Conservation (phyloP, 345 rosid species). For the Excoecaria agallocha region DNA sequence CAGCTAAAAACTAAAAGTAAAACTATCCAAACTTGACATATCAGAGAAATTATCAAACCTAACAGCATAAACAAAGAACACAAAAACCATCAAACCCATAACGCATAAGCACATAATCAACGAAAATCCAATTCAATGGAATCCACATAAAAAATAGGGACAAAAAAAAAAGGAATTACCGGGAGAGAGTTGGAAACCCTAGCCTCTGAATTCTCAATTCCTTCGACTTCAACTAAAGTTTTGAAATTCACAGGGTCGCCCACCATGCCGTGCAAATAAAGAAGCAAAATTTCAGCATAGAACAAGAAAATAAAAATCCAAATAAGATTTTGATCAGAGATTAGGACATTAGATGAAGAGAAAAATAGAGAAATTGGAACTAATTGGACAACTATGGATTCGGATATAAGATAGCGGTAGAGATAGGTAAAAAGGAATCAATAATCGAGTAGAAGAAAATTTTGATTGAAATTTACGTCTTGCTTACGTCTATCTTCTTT, state of each 20-base stretch:
- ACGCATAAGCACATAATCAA: not conserved
- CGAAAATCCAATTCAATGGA: not conserved
- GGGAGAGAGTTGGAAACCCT: constrained; percentile 24
- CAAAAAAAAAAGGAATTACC: constrained; percentile 18
- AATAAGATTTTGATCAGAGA: not conserved
- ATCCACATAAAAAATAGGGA: not conserved
- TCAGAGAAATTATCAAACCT: not conserved
- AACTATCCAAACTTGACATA: not conserved
- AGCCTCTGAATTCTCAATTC: constrained; percentile 21
- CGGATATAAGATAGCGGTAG: too few relatives aligned
- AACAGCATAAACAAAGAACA: not conserved
- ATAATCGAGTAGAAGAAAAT: not conserved
- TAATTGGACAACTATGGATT: too few relatives aligned
- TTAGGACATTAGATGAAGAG: not conserved
- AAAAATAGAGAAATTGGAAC: not conserved
- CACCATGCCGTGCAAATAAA: constrained; percentile 28
- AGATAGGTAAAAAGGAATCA: not conserved
- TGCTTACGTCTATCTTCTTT: not conserved
- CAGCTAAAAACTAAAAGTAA: not conserved
- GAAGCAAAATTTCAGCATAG: not conserved
- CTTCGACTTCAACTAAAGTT: too few relatives aligned
- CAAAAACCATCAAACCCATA: not conserved
- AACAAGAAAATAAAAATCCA: not conserved
- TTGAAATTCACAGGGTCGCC: constrained; percentile 12
- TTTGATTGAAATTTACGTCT: not conserved